Percentiles rank a stretch among this genome's conserved stretches.
phyloP scores from a whole-genome alignment of 75 land plant genomes.

The Sequoia sempervirens region DNA sequence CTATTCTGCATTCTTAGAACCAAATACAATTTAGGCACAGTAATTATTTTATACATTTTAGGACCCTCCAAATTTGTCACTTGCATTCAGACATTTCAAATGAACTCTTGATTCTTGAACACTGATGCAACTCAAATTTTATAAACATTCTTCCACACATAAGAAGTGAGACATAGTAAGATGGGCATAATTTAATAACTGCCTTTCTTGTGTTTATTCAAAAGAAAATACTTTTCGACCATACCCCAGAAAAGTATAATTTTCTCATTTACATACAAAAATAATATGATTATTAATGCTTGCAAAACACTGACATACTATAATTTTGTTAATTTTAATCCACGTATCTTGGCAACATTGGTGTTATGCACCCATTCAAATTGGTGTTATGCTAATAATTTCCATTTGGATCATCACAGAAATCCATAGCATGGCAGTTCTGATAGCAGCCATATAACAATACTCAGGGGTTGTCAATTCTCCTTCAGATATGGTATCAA shows the following conservation, averaged over 20 bases:
- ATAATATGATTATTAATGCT: not conserved
- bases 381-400: conserved; percentile 3
- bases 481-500: not conserved
- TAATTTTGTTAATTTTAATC: not conserved
- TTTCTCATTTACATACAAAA: not conserved
- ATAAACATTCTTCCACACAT: not conserved
- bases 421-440: not conserved
- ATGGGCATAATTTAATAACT: not conserved
- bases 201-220: not conserved
- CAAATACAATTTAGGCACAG: not conserved
- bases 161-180: not conserved
- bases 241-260: not conserved
- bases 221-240: not conserved
- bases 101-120: not conserved
- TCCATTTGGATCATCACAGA: not conserved
- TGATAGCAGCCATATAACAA: not conserved
- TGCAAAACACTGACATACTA: not conserved
- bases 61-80: not conserved
- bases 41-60: not conserved
- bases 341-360: not conserved
- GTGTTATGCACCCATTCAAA: not conserved
- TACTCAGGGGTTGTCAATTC: not conserved
- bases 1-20: conserved; percentile 21
- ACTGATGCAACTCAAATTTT: not conserved
- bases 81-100: not conserved